Conservation (phyloP, 2,329 filamentous ascomycete species). For the Cladophialophora bantiana region DNA sequence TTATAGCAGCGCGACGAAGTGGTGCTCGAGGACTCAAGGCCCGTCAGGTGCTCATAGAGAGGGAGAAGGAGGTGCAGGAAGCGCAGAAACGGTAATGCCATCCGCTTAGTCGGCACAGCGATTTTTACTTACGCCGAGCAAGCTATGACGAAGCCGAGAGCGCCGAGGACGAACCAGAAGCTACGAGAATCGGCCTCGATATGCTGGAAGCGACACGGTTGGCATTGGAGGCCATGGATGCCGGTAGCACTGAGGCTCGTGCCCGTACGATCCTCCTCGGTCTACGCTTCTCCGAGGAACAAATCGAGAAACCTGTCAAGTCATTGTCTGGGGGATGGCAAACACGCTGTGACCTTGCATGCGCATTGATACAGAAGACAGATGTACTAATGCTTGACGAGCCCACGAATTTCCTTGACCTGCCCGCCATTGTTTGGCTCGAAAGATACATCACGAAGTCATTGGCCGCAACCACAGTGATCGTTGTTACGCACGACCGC, state of each 20-base stretch:
- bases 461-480: constrained; percentile 65
- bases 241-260: constrained; percentile 37
- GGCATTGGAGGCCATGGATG: constrained; percentile 38
- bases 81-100: constrained; percentile 59
- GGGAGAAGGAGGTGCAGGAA: constrained; percentile 71
- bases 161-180: constrained; percentile 32
- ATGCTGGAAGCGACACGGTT: constrained; percentile 38
- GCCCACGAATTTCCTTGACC: constrained; percentile 84
- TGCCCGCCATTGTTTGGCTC: constrained; percentile 84
- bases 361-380: constrained; percentile 71
- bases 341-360: constrained; percentile 72
- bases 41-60: constrained; percentile 73
- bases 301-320: constrained; percentile 35
- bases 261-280: constrained; percentile 36
- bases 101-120: neutral
- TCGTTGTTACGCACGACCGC: constrained; percentile 82
- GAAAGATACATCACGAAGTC: constrained; percentile 71
- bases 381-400: constrained; percentile 85
- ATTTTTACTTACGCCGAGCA: neutral
- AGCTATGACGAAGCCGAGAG: constrained; percentile 20
- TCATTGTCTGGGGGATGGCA: constrained; percentile 78
- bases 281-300: constrained; percentile 35
- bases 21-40: constrained; percentile 77
- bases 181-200: constrained; percentile 32
- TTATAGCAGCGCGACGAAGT: constrained; percentile 75